Evolutionary conservation across 192 early-diverging fungal genomes (phyloP).

Genomic region (Powellomyces hirtus): DNA sequence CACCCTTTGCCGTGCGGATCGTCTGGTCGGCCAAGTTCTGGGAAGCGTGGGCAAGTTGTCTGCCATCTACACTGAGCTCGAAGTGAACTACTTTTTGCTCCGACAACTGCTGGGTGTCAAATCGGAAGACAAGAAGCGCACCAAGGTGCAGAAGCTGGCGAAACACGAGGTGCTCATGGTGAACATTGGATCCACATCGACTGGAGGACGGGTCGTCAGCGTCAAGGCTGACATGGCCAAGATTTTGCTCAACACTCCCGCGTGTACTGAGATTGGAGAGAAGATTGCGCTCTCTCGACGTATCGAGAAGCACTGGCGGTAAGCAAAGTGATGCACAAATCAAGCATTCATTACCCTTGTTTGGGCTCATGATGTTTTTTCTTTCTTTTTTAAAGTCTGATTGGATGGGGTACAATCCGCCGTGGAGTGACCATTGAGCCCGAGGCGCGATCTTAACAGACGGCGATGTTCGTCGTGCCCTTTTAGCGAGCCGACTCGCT

Average conservation of each 20-base stretch:
- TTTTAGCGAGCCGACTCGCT: no score
- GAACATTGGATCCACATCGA: conserved; percentile 93
- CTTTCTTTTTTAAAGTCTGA: conserved; percentile 60
- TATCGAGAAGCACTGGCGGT: conserved; percentile 98
- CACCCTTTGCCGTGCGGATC: conserved; percentile 92
- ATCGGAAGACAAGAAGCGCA: conserved; percentile 97
- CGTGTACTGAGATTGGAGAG: conserved; percentile 94
- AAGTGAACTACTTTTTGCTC: conserved; percentile 96
- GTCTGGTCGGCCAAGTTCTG: conserved; percentile 93
- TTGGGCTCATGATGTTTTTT: conserved; percentile 1
- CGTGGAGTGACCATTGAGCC: conserved; percentile 74
- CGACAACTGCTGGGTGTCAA: conserved; percentile 95
- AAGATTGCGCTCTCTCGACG: conserved; percentile 94
- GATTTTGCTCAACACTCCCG: conserved; percentile 83
- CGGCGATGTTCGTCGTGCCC: no score
- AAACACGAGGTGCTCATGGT: conserved; percentile 94
- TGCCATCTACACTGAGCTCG: conserved; percentile 89
- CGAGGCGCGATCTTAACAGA: conserved; percentile 14
- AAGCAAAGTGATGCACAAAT: conserved; percentile 14
- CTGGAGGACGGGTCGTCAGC: conserved; percentile 89
- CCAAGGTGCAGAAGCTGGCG: conserved; percentile 90
- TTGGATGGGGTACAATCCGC: conserved; percentile 97
- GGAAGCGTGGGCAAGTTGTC: conserved; percentile 89
- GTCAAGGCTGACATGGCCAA: conserved; percentile 95
- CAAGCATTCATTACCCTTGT: not conserved